phyloP scores from a whole-genome alignment of 495 filamentous ascomycete genomes.

The Hamigera avellanea region DNA sequence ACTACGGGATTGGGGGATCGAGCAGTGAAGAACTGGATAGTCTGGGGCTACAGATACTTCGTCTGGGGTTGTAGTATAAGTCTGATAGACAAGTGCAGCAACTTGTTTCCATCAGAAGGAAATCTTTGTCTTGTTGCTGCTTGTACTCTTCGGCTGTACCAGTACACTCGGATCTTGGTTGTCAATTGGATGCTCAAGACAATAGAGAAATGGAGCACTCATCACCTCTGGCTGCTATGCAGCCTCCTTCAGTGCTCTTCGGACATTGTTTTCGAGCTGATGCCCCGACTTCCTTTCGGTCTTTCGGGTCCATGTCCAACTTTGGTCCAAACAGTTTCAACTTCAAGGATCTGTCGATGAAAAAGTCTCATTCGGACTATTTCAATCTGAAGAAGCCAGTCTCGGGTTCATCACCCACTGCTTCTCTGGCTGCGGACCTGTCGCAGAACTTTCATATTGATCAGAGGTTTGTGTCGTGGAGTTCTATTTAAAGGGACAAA shows the following conservation, averaged over 20 bases:
- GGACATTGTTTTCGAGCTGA: conserved; percentile 45
- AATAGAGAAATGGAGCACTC: conserved; percentile 66
- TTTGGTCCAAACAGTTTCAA: conserved; percentile 58
- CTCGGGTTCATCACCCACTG: conserved; percentile 78
- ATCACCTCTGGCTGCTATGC: conserved; percentile 90
- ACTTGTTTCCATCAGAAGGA: no score
- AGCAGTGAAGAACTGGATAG: no score
- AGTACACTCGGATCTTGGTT: not conserved
- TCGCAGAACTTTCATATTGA: conserved; percentile 96
- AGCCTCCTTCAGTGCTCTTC: conserved; percentile 56
- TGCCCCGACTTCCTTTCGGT: conserved; percentile 36
- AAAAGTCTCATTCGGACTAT: conserved; percentile 46
- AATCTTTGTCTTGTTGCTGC: no score
- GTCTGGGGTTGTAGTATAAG: no score
- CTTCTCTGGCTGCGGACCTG: conserved; percentile 82
- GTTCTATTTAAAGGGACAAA: conserved; percentile 4
- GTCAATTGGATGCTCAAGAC: not conserved
- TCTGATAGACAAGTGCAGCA: no score
- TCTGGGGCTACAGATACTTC: no score
- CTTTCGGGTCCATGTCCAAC: conserved; percentile 35
- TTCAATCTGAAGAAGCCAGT: conserved; percentile 69
- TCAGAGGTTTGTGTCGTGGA: conserved; percentile 51
- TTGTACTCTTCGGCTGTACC: not conserved
- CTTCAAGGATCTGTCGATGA: conserved; percentile 63
- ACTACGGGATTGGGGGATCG: no score